A percentile compares a stretch with the other conserved stretches of the same genome.
Conservation (phyloP, 2,329 filamentous ascomycete genomes). For the Penicillium sp. region DNA sequence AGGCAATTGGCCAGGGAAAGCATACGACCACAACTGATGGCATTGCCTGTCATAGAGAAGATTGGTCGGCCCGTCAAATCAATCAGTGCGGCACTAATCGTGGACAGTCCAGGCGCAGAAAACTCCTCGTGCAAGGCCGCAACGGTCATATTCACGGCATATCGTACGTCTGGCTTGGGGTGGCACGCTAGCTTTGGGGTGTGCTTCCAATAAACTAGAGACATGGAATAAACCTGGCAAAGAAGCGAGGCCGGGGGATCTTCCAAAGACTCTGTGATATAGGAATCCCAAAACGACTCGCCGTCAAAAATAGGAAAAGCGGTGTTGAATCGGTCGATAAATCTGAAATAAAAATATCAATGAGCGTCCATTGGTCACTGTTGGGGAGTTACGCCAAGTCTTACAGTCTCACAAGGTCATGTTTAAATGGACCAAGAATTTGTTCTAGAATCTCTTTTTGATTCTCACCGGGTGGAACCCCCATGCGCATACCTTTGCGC, state of each 20-base stretch:
- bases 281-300: slow-evolving; percentile 52
- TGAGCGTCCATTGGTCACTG: background rate
- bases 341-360: slow-evolving; percentile 37
- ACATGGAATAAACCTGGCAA: slow-evolving; percentile 59
- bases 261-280: slow-evolving; percentile 46
- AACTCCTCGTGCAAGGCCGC: slow-evolving; percentile 62
- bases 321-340: slow-evolving; percentile 57
- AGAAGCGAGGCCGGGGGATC: slow-evolving; percentile 58
- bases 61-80: slow-evolving; percentile 62
- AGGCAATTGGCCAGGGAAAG: slow-evolving; percentile 57
- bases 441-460: slow-evolving; percentile 59
- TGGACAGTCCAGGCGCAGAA: slow-evolving; percentile 59
- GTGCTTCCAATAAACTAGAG: slow-evolving; percentile 59
- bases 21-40: slow-evolving; percentile 55
- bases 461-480: slow-evolving; percentile 48
- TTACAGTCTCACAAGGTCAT: slow-evolving; percentile 54
- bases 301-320: slow-evolving; percentile 64
- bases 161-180: slow-evolving; percentile 58
- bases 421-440: slow-evolving; percentile 56
- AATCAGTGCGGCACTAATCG: slow-evolving; percentile 58
- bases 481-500: slow-evolving; percentile 48
- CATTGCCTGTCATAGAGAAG: slow-evolving; percentile 60
- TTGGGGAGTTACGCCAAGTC: slow-evolving; percentile 20
- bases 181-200: slow-evolving; percentile 47
- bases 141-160: slow-evolving; percentile 63